Evolutionary conservation across 2,329 filamentous ascomycete genomes (phyloP).

Genomic region (Blastomyces gilchristii): DNA sequence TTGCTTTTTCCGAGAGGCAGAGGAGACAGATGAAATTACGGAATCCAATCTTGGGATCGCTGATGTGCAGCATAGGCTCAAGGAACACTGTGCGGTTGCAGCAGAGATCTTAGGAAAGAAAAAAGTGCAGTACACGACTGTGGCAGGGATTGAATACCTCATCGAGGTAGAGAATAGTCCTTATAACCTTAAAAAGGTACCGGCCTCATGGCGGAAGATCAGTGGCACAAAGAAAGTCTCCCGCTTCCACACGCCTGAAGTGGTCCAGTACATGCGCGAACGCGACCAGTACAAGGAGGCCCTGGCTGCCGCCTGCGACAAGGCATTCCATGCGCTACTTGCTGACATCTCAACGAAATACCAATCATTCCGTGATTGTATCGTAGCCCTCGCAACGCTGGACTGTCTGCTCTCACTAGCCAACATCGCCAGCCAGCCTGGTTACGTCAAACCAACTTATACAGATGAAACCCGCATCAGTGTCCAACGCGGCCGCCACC

Average conservation of each 20-base stretch:
- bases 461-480: constrained; percentile 57
- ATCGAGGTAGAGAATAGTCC: constrained; percentile 74
- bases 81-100: constrained; percentile 62
- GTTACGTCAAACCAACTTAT: constrained; percentile 71
- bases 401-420: constrained; percentile 86
- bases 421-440: constrained; percentile 71
- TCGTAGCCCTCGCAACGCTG: constrained; percentile 73
- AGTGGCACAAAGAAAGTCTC: constrained; percentile 87
- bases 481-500: constrained; percentile 70
- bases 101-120: constrained; percentile 63
- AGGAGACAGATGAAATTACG: constrained; percentile 80
- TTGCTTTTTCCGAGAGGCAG: constrained; percentile 74
- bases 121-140: constrained; percentile 67
- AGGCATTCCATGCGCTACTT: constrained; percentile 65
- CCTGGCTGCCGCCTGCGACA: constrained; percentile 81
- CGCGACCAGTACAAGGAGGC: constrained; percentile 92
- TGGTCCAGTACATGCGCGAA: constrained; percentile 70
- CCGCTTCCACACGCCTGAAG: constrained; percentile 88
- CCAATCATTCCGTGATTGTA: constrained; percentile 76
- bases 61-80: constrained; percentile 80
- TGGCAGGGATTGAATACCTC: constrained; percentile 85
- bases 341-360: constrained; percentile 70
- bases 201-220: constrained; percentile 90
- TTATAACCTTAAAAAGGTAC: constrained; percentile 68
- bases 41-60: constrained; percentile 84